Conservation (phyloP, 305 asterid species). For the Rubia peregrina region DNA sequence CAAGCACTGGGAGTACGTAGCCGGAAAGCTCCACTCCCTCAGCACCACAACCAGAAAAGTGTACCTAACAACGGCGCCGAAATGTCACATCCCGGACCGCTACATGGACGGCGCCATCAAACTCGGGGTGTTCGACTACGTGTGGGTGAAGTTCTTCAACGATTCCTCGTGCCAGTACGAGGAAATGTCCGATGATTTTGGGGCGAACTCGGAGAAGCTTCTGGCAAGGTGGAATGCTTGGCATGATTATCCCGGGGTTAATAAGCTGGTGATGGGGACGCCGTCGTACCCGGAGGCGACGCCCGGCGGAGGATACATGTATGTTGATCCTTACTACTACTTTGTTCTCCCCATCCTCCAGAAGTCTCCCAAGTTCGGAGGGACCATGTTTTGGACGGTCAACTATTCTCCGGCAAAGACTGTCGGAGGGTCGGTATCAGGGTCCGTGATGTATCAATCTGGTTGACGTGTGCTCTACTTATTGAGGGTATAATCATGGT, state of each 20-base stretch:
- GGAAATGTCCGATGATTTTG: slow-evolving; percentile 3
- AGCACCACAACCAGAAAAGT: slow-evolving; percentile 16
- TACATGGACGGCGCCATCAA: slow-evolving; percentile 16
- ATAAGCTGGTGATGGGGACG: slow-evolving; percentile 11
- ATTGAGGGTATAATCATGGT: no score
- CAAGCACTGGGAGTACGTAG: slow-evolving; percentile 16
- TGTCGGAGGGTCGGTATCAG: slow-evolving; percentile 2
- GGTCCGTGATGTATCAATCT: not conserved
- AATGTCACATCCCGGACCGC: slow-evolving; percentile 17
- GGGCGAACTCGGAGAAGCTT: not conserved
- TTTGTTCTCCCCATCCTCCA: slow-evolving; percentile 4
- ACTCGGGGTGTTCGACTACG: slow-evolving; percentile 19
- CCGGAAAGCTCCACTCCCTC: slow-evolving; percentile 1
- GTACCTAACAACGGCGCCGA: slow-evolving; percentile 20
- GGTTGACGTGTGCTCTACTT: not conserved
- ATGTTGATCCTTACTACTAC: slow-evolving; percentile 8
- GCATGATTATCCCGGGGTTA: slow-evolving; percentile 7
- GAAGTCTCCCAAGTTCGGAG: slow-evolving; percentile 6
- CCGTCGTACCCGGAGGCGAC: slow-evolving; percentile 10
- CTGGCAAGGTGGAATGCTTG: not conserved
- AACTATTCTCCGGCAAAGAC: slow-evolving; percentile 5
- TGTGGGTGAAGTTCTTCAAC: slow-evolving; percentile 19
- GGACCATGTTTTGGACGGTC: slow-evolving; percentile 10
- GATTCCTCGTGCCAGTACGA: slow-evolving; percentile 19
- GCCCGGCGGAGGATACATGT: slow-evolving; percentile 7